Evolutionary conservation across 345 rosid species (phyloP).

Genomic region (Citrus hindsii): DNA sequence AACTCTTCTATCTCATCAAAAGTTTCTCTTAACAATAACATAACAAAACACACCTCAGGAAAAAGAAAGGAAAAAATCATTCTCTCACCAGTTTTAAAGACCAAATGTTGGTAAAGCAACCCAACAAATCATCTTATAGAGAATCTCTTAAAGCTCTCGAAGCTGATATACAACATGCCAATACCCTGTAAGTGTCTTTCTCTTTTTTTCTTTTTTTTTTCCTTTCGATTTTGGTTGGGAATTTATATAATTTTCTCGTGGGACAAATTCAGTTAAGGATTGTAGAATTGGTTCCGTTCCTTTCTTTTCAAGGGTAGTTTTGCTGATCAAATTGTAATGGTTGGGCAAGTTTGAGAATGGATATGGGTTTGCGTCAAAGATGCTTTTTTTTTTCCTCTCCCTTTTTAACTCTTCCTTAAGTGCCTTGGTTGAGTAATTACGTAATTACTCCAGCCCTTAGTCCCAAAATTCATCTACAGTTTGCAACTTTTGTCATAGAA

Average conservation of each 20-base stretch:
- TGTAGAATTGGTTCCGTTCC: background rate
- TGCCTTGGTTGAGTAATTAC: background rate
- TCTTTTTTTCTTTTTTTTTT: background rate
- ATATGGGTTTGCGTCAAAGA: slow-evolving; percentile 6
- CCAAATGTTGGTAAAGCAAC: slow-evolving; percentile 52
- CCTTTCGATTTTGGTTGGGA: no score
- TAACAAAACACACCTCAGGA: slow-evolving; percentile 2
- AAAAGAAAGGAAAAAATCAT: background rate
- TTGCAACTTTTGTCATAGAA: background rate
- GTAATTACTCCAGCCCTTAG: background rate
- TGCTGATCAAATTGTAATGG: slow-evolving; percentile 2
- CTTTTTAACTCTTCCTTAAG: background rate
- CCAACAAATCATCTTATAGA: slow-evolving; percentile 39
- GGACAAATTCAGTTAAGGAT: background rate
- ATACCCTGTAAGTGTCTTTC: slow-evolving; percentile 41
- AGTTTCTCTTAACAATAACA: slow-evolving; percentile 15
- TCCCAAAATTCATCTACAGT: background rate
- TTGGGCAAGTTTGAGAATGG: slow-evolving; percentile 10
- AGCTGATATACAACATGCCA: slow-evolving; percentile 67
- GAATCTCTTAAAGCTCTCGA: slow-evolving; percentile 63
- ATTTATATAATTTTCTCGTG: no score
- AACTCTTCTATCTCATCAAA: background rate
- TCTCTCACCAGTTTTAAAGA: background rate
- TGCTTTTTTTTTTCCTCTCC: background rate
- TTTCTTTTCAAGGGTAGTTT: background rate